These are phyloP conservation scores for Diaporthe destruens DNA, from an alignment of 2,329 filamentous ascomycete species.

Conservation along the genomic window DNA sequence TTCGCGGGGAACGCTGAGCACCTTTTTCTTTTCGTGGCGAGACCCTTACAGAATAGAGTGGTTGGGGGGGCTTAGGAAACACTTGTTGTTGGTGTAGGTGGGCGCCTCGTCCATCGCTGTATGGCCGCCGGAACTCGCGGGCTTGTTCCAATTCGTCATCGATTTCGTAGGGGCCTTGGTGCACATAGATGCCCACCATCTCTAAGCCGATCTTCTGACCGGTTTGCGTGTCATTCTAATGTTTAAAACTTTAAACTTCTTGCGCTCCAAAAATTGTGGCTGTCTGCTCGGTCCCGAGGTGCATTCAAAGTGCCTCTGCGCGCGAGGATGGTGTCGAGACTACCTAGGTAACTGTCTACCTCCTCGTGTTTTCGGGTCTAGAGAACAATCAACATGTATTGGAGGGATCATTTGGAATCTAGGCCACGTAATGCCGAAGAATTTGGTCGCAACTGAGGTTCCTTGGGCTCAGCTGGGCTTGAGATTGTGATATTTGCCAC, in stretches of 20 bases:
- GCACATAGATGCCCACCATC: constrained; percentile 1
- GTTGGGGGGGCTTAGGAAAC: not conserved
- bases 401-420: not conserved
- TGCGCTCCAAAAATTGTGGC: not conserved
- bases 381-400: not conserved
- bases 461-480: not conserved
- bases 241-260: not conserved
- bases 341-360: not conserved
- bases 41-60: not conserved
- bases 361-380: not conserved
- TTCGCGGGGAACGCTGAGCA: not conserved
- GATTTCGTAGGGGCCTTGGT: not conserved
- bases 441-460: not conserved
- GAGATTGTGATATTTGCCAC: not conserved
- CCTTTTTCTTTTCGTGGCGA: not conserved
- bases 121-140: not conserved
- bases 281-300: constrained; percentile 5
- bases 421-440: not conserved
- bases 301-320: not conserved
- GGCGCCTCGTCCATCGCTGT: not conserved
- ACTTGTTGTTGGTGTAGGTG: too few species aligned
- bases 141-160: constrained; percentile 20
- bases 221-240: not conserved
- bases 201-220: constrained; percentile 14
- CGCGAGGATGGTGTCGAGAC: not conserved